A percentile compares a stretch with the other conserved stretches of the same genome.
phyloP scores from a whole-genome alignment of 2,329 filamentous ascomycete genomes.

The Cercospora nicotianae region DNA sequence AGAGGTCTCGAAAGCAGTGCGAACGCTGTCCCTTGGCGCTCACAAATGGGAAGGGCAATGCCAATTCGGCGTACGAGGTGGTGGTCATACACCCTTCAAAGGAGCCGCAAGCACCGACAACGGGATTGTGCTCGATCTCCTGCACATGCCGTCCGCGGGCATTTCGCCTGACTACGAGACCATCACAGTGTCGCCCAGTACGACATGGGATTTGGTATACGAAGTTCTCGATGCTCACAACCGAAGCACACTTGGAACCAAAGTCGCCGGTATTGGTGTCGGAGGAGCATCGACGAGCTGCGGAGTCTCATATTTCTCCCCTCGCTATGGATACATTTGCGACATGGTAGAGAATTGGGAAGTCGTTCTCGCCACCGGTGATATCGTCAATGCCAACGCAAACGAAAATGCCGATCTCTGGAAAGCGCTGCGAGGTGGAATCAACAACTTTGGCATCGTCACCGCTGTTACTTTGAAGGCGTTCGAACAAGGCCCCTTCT shows the following conservation, averaged over 20 bases:
- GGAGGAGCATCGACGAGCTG: constrained; percentile 34
- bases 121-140: constrained; percentile 32
- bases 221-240: constrained; percentile 21
- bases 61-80: constrained; percentile 28
- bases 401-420: constrained; percentile 27
- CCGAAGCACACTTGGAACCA: constrained; percentile 27
- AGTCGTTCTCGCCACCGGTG: constrained; percentile 31
- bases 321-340: constrained; percentile 33
- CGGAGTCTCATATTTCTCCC: constrained; percentile 36
- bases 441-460: constrained; percentile 31
- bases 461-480: constrained; percentile 24
- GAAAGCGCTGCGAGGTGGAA: constrained; percentile 26
- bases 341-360: constrained; percentile 35
- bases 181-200: constrained; percentile 21
- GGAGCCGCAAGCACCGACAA: constrained; percentile 29
- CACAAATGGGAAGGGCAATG: constrained; percentile 20
- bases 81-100: constrained; percentile 26
- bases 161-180: constrained; percentile 20
- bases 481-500: constrained; percentile 24
- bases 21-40: constrained; percentile 12
- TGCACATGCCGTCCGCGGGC: constrained; percentile 24
- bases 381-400: constrained; percentile 32
- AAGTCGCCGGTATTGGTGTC: constrained; percentile 32
- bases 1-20: constrained; percentile 26
- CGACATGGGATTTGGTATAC: constrained; percentile 26